Evolutionary conservation across 345 rosid genomes (phyloP).

Genomic region (Eucalyptus globulus): DNA sequence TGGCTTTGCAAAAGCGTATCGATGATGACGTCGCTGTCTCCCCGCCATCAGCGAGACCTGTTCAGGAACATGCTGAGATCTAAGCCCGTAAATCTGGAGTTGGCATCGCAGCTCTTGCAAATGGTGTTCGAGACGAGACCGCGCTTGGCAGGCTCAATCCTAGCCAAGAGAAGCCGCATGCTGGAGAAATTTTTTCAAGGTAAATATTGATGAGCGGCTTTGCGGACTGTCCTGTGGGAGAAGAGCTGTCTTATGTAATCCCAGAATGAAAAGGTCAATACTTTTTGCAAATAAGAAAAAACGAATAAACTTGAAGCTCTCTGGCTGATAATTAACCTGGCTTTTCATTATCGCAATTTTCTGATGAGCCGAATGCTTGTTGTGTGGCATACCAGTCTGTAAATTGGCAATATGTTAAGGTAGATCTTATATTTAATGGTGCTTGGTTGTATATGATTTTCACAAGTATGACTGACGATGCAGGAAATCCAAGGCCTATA

Average conservation of each 20-base stretch:
- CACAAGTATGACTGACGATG: neutral
- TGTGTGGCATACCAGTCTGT: neutral
- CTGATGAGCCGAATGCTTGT: neutral
- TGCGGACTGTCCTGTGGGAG: neutral
- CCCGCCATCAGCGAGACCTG: conserved; percentile 31
- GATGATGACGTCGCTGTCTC: conserved; percentile 16
- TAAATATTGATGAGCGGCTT: neutral
- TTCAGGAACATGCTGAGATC: conserved; percentile 46
- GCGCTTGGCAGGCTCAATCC: conserved; percentile 27
- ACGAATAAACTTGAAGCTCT: neutral
- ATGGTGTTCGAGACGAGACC: conserved; percentile 52
- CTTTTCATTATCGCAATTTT: neutral
- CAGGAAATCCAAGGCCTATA: conserved; percentile 51
- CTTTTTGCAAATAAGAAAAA: neutral
- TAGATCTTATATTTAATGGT: neutral
- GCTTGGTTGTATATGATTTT: neutral
- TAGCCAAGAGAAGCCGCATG: conserved; percentile 48
- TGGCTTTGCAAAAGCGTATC: conserved; percentile 70
- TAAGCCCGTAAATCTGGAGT: conserved; percentile 15
- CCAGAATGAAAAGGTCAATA: neutral
- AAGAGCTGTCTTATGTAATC: neutral
- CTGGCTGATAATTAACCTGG: neutral
- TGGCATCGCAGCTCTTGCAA: conserved; percentile 54
- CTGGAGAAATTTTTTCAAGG: conserved; percentile 80
- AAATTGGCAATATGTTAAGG: neutral